A percentile compares a stretch with the other conserved stretches of the same genome.
These are phyloP conservation scores for Eucalyptus viminalis DNA, from an alignment of 345 rosid genomes.

Conservation along the genomic window DNA sequence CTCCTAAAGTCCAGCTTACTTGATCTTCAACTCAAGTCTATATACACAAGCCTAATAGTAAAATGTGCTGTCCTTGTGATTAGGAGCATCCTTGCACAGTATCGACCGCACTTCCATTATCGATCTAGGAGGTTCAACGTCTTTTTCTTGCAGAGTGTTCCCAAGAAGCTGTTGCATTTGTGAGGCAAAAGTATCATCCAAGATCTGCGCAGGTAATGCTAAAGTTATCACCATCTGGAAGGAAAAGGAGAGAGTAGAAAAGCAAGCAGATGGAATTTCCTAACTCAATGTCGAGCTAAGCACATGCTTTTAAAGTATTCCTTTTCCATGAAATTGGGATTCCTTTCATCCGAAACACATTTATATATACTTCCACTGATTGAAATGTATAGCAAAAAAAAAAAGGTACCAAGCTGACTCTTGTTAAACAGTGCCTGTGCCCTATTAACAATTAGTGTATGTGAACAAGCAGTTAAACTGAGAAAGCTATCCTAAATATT, in stretches of 20 bases:
- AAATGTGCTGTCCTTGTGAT: constrained; percentile 54
- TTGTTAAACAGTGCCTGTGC: background rate
- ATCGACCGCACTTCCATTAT: constrained; percentile 85
- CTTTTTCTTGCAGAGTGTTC: constrained; percentile 70
- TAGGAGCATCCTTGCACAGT: constrained; percentile 80
- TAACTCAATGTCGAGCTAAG: background rate
- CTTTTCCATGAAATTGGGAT: background rate
- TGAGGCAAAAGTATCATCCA: constrained; percentile 91
- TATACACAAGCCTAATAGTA: constrained; percentile 27
- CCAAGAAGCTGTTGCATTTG: constrained; percentile 95
- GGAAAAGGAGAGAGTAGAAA: background rate
- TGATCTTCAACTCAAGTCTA: background rate
- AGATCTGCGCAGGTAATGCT: constrained; percentile 37
- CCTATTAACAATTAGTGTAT: background rate
- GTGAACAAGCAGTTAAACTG: background rate
- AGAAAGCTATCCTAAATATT: background rate
- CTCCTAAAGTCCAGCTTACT: background rate
- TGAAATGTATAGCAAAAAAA: background rate
- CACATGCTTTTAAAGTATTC: background rate
- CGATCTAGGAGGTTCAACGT: constrained; percentile 88
- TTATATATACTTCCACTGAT: background rate
- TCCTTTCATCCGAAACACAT: background rate
- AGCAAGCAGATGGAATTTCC: background rate
- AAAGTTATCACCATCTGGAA: background rate
- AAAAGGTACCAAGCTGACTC: background rate